Percentiles rank a stretch among this genome's conserved stretches.
Evolutionary conservation across 345 rosid genomes (phyloP).

Genomic region (Lepidium aucheri): DNA sequence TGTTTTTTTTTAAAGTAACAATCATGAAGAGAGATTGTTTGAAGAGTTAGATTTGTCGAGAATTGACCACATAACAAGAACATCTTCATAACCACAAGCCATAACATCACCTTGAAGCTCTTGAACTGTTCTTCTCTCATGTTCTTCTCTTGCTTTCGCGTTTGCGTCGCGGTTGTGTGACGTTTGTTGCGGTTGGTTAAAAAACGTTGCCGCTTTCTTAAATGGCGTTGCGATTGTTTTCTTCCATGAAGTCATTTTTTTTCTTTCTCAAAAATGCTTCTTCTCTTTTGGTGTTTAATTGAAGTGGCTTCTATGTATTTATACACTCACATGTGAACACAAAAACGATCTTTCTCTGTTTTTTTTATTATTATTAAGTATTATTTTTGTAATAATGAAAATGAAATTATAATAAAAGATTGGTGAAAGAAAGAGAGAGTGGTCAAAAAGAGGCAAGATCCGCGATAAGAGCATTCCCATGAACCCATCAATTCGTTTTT

Average conservation of each 20-base stretch:
- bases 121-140: constrained; percentile 36
- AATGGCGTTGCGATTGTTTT: constrained; percentile 75
- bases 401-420: not conserved
- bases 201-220: constrained; percentile 75
- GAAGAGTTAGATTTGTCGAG: constrained; percentile 78
- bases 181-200: constrained; percentile 50
- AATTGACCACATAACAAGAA: constrained; percentile 96
- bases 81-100: constrained; percentile 93
- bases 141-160: constrained; percentile 33
- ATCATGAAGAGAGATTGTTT: constrained; percentile 41
- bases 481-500: constrained; percentile 37
- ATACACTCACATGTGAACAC: constrained; percentile 28
- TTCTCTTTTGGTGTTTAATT: constrained; percentile 5
- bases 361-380: not conserved
- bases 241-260: constrained; percentile 71
- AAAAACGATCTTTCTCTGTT: not conserved
- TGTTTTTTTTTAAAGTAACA: too few species aligned
- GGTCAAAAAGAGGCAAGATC: constrained; percentile 57
- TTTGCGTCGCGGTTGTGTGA: constrained; percentile 22
- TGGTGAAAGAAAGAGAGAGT: constrained; percentile 5
- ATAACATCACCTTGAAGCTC: constrained; percentile 83
- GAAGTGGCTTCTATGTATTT: constrained; percentile 16
- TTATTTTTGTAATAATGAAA: not conserved
- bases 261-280: not conserved
- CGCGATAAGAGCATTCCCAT: constrained; percentile 55